Percentiles rank a stretch among this genome's conserved stretches.
Conservation (phyloP, 805 yeast species). For the Metschnikowia arizonensis region DNA sequence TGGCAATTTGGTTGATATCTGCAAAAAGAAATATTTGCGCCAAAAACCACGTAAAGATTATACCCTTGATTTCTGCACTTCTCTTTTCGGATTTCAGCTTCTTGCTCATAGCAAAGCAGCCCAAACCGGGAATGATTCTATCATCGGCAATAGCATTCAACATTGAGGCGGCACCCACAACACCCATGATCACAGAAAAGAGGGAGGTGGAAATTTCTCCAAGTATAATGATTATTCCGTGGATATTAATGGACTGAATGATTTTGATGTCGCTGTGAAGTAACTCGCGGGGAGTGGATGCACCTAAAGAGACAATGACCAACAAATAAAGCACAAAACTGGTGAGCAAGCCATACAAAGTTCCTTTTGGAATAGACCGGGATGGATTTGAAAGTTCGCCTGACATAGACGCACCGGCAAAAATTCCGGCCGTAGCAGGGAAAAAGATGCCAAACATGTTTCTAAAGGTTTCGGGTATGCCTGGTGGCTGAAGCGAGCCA, state of each 20-base stretch:
- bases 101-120: conserved; percentile 41
- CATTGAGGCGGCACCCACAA: conserved; percentile 91
- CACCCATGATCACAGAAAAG: conserved; percentile 91
- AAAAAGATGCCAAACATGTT: conserved; percentile 92
- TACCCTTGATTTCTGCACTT: conserved; percentile 61
- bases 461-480: conserved; percentile 63
- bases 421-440: conserved; percentile 97
- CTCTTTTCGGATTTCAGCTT: conserved; percentile 40
- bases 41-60: conserved; percentile 72
- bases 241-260: conserved; percentile 73
- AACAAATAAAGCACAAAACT: conserved; percentile 73
- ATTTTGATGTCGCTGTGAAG: conserved; percentile 78
- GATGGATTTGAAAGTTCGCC: conserved; percentile 89
- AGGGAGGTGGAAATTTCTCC: conserved; percentile 93
- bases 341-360: conserved; percentile 72
- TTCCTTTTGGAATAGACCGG: conserved; percentile 88
- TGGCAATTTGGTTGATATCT: conserved; percentile 90
- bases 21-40: conserved; percentile 85
- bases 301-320: conserved; percentile 81
- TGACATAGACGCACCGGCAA: conserved; percentile 99
- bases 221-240: conserved; percentile 61
- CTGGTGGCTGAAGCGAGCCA: conserved; percentile 62
- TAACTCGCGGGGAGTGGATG: conserved; percentile 73
- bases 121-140: conserved; percentile 75
- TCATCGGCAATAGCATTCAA: conserved; percentile 90